Base-by-base conservation (phyloP, 2,329 filamentous ascomycete genomes). In the Calycina herbarum region DNA sequence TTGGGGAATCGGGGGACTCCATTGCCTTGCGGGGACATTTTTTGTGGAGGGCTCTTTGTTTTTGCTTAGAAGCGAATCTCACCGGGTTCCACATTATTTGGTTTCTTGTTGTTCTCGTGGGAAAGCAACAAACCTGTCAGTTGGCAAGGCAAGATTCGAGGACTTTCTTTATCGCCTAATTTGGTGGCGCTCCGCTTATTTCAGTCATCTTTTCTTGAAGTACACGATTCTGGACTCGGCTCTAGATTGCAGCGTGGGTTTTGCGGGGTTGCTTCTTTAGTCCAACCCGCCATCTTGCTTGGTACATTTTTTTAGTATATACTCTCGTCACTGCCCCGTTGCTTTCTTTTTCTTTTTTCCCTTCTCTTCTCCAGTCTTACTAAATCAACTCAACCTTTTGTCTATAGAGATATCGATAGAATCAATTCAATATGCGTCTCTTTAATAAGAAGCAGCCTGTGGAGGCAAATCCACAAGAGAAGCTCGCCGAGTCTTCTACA, bases 351-450 rank as follows among this genome's bases (percentile, higher is more conserved):
- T 51, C 17, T n/a, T 11, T 13, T 48, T 48, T 48, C 45, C 20
- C 17, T 15, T 24, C 8, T 51, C 10, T 11, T 51, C 45, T 51
- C 45, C n/a, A 51, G 45, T 51, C 45, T 51, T 51, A 51, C 45
- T 51, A 20, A 51, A 24, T 24, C 45, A 15, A 40, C 15, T 59
- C 35, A 40, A 27, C 17, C 17, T 27, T 27, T 24, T 40, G 10
- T 40, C 58, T 59, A 33, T 15, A 58, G 29, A 17, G n/a, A 27
- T 31, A 48, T 40, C 31, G 15, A 38, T 33, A 58, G 51, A 17
- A 54, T 20, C 17, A 45, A 40, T 13, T 24, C 40, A 63, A 13
- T 17, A 66, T 66, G 64, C 38, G 56, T 27, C 31, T 63, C 60
- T 63, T 66, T 54, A 63, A 35, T 20, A 57, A 33, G 24, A 48